Conservation (phyloP, 176 grass and related monocot genomes). For the Chrysopogon serrulatus region DNA sequence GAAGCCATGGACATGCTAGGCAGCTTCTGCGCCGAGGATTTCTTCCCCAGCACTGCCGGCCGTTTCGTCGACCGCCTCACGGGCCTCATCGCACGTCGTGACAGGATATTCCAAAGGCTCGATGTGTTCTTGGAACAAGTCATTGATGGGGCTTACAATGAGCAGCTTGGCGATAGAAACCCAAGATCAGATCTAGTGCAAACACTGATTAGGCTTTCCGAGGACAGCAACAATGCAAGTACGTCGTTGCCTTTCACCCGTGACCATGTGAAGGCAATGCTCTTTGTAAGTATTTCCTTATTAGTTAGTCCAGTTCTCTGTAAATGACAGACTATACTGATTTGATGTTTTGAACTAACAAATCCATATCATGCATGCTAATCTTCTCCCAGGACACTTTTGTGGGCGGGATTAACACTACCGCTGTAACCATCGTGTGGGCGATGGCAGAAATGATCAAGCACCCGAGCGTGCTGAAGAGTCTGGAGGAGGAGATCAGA, state of each 20-base stretch:
- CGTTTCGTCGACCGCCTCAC: background rate
- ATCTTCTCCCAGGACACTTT: conserved; percentile 20
- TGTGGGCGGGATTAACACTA: background rate
- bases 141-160: background rate
- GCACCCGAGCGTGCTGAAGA: background rate
- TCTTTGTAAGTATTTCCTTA: background rate
- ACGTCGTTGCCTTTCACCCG: background rate
- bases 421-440: background rate
- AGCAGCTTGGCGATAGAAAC: too few relatives aligned
- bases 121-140: conserved; percentile 11
- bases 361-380: background rate
- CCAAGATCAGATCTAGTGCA: background rate
- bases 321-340: background rate
- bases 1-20: background rate
- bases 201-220: background rate
- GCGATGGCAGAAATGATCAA: conserved; percentile 28
- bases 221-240: background rate
- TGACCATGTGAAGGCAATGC: conserved; percentile 8
- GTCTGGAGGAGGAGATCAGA: conserved; percentile 6
- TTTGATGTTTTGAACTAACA: background rate
- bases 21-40: conserved; percentile 15
- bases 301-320: background rate
- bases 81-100: background rate
- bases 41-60: background rate
- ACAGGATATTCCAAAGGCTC: background rate